Percentiles rank a stretch among this genome's conserved stretches.
Evolutionary conservation across 805 yeast species (phyloP).

Genomic region (Lachancea quebecensis): DNA sequence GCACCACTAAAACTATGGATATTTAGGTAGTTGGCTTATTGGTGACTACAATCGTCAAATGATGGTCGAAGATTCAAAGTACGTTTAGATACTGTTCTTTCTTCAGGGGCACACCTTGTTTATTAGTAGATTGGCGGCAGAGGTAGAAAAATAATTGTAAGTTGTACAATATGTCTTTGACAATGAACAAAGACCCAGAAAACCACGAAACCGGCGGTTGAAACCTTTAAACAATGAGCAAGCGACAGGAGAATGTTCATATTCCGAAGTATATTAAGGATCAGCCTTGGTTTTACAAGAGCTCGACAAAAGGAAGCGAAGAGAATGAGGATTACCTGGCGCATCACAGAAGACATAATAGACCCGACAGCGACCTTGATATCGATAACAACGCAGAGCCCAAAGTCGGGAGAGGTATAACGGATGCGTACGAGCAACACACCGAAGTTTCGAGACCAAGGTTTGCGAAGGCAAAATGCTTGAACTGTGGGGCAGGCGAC

Average conservation of each 20-base stretch:
- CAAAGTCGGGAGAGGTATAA: conserved; percentile 49
- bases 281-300: conserved; percentile 31
- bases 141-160: too few species aligned
- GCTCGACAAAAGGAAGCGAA: neutral
- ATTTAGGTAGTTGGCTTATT: too few species aligned
- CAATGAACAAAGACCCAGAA: neutral
- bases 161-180: too few species aligned
- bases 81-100: too few species aligned
- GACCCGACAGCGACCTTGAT: conserved; percentile 34
- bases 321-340: conserved; percentile 39
- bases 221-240: neutral
- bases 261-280: conserved; percentile 28
- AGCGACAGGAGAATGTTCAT: conserved; percentile 20
- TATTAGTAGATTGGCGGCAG: too few species aligned
- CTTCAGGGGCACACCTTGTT: too few species aligned
- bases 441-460: conserved; percentile 20
- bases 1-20: too few species aligned
- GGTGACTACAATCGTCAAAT: too few species aligned
- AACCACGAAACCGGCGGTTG: neutral
- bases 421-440: conserved; percentile 34
- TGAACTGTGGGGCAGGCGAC: conserved; percentile 50
- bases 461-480: conserved; percentile 29
- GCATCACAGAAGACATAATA: conserved; percentile 43
- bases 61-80: too few species aligned
- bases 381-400: conserved; percentile 44